Base-by-base conservation (phyloP, 2,329 filamentous ascomycete species). In the Sclerotinia trifoliorum region DNA sequence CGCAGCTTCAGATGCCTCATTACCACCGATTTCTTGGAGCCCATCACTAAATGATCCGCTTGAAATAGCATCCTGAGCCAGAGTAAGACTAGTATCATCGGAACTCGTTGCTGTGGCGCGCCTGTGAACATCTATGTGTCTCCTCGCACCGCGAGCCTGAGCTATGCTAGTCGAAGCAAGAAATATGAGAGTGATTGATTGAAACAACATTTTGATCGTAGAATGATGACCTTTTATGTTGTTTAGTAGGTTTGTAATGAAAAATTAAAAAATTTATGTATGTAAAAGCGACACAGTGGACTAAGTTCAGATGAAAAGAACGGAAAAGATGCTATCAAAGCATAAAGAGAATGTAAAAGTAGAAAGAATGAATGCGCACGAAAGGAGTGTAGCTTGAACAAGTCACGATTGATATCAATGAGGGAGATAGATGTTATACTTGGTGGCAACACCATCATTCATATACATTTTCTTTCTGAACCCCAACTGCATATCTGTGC, bases 31-130 rank as follows among this genome's bases (percentile, higher is more conserved):
- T 46, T 65, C 69, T 5, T 61, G 21, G 32, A 65, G 68, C 26
- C 72, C 73, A 68, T 73, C 70, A n/a, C 49, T 52, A 54, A 70
- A 70, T 6, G 73, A 74, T 48, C 72, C 73, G 10, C 49, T 69
- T 57, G 73, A 69, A 55, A 74, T 69, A 35, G 67, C 70, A 39
- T 61, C 24, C 44, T 55, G 42, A 46, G 64, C 52, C 35, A 71
- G 35, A 10, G 51, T 54, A 19, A 73, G 64, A 42, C 62, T 65
- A 11, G 51, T 58, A 32, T 29, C 35, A 29, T 63, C 55, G 51
- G 17, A 29, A 29, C 35, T 62, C 11, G 58, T 56, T 29, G 42
- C 44, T 11, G 49, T 63, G 15, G 56, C 54, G 15, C 54, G 68
- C 24, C 52, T 35, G 35, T 61, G 56, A 11, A 56, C 26, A n/a